Evolutionary conservation across 2,329 filamentous ascomycete genomes (phyloP).

Genomic region (Pseudogymnoascus pannorum): DNA sequence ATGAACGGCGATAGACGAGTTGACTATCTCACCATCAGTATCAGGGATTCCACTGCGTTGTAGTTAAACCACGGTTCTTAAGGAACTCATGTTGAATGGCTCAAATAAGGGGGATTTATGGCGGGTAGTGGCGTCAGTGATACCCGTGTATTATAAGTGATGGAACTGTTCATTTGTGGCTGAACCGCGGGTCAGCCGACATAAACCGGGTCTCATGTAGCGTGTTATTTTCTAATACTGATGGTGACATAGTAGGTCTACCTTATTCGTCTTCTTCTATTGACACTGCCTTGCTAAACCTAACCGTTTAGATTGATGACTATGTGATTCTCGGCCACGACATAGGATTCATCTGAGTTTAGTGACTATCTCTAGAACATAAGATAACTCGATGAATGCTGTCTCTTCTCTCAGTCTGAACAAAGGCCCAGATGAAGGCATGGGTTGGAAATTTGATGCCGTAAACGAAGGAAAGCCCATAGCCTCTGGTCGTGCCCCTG

Average conservation of each 20-base stretch:
- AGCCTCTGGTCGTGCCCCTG: not conserved
- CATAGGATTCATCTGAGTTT: not conserved
- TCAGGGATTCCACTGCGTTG: not conserved
- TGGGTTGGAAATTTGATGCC: not conserved
- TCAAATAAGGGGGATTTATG: not conserved
- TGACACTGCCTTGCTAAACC: not conserved
- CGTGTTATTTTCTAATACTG: not conserved
- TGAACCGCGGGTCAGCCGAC: not conserved
- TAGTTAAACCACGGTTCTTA: not conserved
- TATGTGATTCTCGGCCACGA: not conserved
- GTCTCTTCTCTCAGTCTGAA: too few species aligned
- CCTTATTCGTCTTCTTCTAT: not conserved
- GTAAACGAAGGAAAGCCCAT: not conserved
- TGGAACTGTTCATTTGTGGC: not conserved
- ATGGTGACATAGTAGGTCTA: not conserved
- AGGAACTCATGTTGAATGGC: not conserved
- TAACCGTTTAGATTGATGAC: not conserved
- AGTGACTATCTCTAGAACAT: too few species aligned
- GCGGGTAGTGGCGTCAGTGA: not conserved
- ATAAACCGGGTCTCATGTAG: not conserved
- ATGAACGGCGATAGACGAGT: not conserved
- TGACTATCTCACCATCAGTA: not conserved
- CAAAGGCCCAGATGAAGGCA: too few species aligned
- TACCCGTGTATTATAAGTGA: not conserved
- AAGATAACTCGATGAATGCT: too few species aligned